Percentiles rank a stretch among this genome's conserved stretches.
These are phyloP conservation scores for Colletotrichum melonis DNA, from an alignment of 2,329 filamentous ascomycete genomes.

Conservation along the genomic window DNA sequence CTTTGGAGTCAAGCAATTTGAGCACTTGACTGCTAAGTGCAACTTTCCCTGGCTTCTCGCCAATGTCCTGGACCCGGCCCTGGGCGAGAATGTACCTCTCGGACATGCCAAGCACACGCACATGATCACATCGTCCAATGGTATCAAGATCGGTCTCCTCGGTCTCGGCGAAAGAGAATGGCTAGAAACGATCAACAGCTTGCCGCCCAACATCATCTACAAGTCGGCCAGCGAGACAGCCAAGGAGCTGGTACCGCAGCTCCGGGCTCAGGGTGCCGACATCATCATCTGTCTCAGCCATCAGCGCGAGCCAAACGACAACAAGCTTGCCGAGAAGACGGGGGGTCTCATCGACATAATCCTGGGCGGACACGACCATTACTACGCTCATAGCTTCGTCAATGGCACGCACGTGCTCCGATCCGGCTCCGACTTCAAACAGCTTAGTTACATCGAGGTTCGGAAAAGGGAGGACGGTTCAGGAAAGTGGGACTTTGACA, in stretches of 20 bases:
- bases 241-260: conserved; percentile 76
- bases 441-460: conserved; percentile 88
- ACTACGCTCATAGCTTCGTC: conserved; percentile 81
- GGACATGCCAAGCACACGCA: conserved; percentile 80
- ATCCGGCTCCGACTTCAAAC: conserved; percentile 91
- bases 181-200: conserved; percentile 87
- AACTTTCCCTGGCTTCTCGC: conserved; percentile 90
- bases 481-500: conserved; percentile 81
- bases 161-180: conserved; percentile 90
- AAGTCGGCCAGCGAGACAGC: conserved; percentile 82
- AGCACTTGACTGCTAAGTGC: conserved; percentile 78
- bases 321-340: conserved; percentile 82
- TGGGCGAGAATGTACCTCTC: conserved; percentile 80
- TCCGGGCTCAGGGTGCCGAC: conserved; percentile 83
- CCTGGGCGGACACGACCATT: conserved; percentile 90
- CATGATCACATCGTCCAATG: conserved; percentile 84
- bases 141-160: conserved; percentile 86
- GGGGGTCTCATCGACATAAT: conserved; percentile 85
- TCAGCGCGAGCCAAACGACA: conserved; percentile 89
- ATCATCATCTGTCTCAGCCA: conserved; percentile 87
- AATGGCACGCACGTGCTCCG: conserved; percentile 87
- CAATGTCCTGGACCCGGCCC: conserved; percentile 85
- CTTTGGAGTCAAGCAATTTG: conserved; percentile 87
- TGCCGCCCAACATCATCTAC: conserved; percentile 86
- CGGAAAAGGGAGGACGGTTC: conserved; percentile 63